phyloP scores from a whole-genome alignment of 2,329 filamentous ascomycete genomes.

The Aspergillus latus region DNA sequence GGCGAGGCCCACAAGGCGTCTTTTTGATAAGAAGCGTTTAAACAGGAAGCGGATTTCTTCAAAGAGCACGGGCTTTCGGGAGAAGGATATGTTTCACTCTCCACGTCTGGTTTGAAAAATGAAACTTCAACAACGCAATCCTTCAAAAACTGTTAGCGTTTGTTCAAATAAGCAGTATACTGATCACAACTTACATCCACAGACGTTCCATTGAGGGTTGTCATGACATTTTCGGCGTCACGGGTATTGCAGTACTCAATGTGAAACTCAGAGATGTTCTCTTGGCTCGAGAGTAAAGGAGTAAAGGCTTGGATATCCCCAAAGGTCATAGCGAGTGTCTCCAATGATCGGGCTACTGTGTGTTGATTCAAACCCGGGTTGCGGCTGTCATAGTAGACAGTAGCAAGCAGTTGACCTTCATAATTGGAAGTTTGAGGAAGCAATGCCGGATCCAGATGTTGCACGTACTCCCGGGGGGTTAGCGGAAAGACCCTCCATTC shows the following conservation, averaged over 20 bases:
- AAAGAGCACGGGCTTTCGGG: constrained; percentile 18
- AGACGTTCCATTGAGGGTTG: constrained; percentile 35
- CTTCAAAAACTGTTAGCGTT: constrained; percentile 16
- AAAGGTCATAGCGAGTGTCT: constrained; percentile 38
- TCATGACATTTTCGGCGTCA: constrained; percentile 37
- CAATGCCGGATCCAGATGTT: constrained; percentile 33
- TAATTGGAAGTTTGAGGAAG: constrained; percentile 42
- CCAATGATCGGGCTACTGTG: constrained; percentile 51
- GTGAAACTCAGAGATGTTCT: constrained; percentile 37
- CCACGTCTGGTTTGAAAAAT: constrained; percentile 33
- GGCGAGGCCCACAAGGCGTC: constrained; percentile 18
- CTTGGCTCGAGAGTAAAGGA: constrained; percentile 27
- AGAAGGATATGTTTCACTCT: constrained; percentile 17
- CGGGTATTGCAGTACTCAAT: constrained; percentile 43
- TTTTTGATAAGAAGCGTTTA: constrained; percentile 20
- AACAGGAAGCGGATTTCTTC: constrained; percentile 18
- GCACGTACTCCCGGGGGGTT: constrained; percentile 47
- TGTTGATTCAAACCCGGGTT: constrained; percentile 28
- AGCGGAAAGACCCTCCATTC: constrained; percentile 53
- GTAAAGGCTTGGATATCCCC: constrained; percentile 41
- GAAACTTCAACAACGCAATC: constrained; percentile 33
- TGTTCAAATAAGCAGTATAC: neutral
- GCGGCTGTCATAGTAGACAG: constrained; percentile 45
- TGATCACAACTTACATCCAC: constrained; percentile 33
- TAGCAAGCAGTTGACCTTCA: constrained; percentile 58